phyloP scores from a whole-genome alignment of 257 asterid species.

The Agastache rugosa region DNA sequence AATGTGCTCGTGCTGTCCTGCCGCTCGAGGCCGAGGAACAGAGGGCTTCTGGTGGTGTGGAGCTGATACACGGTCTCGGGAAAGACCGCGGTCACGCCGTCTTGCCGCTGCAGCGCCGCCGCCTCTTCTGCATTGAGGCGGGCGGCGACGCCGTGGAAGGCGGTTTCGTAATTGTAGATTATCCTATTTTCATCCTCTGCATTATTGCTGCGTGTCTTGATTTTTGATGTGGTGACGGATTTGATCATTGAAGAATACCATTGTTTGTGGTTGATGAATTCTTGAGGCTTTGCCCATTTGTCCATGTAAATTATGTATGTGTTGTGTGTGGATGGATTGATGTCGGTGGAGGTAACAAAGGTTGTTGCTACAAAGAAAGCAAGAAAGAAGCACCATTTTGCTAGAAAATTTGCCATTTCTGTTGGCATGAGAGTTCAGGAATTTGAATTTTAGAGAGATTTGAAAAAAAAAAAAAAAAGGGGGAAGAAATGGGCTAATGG shows the following conservation, averaged over 20 bases:
- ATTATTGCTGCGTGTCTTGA: neutral
- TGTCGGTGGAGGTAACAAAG: conserved; percentile 15
- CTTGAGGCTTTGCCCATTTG: conserved; percentile 69
- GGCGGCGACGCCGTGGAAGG: conserved; percentile 90
- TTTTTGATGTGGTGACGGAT: conserved; percentile 43
- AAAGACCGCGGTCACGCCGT: conserved; percentile 64
- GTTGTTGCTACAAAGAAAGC: conserved; percentile 37
- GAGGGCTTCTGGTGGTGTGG: conserved; percentile 92
- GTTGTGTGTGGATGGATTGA: conserved; percentile 36
- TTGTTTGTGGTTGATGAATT: conserved; percentile 56
- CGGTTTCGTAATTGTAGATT: conserved; percentile 70
- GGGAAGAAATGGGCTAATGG: neutral
- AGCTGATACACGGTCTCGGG: conserved; percentile 71
- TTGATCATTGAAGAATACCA: conserved; percentile 79
- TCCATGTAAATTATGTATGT: conserved; percentile 80
- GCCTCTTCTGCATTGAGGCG: conserved; percentile 61
- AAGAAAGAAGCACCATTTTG: conserved; percentile 47
- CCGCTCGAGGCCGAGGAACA: conserved; percentile 74
- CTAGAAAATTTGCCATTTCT: conserved; percentile 49
- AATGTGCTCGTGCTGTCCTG: conserved; percentile 44
- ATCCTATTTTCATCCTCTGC: conserved; percentile 49
- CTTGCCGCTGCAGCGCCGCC: conserved; percentile 36
- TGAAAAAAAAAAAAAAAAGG: neutral
- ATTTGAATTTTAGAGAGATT: neutral
- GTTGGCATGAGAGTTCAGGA: neutral